Evolutionary conservation across 2,329 filamentous ascomycete species (phyloP).

Genomic region (Kalaharituber pfeilii): DNA sequence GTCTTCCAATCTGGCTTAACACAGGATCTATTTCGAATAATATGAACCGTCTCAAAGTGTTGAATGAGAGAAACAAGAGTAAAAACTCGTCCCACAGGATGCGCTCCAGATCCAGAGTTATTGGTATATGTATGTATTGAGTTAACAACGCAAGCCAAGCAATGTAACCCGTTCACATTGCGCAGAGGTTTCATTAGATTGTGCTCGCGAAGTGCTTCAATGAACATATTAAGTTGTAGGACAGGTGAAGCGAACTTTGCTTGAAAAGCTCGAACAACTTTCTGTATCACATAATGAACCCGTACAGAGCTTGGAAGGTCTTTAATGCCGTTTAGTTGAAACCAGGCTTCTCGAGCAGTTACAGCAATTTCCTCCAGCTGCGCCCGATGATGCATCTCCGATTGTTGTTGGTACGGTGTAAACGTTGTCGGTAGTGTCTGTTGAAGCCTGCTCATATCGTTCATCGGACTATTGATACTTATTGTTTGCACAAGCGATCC

Average conservation of each 20-base stretch:
- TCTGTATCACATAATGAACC: conserved; percentile 46
- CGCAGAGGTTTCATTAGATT: conserved; percentile 29
- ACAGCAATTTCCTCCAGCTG: conserved; percentile 38
- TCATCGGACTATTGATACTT: conserved; percentile 7
- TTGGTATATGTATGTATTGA: conserved; percentile 27
- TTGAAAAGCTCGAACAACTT: conserved; percentile 41
- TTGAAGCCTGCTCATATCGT: background rate
- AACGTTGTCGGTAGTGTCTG: background rate
- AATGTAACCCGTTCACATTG: conserved; percentile 30
- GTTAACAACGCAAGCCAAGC: conserved; percentile 27
- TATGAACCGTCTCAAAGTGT: conserved; percentile 22
- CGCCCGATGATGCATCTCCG: conserved; percentile 4
- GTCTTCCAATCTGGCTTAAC: conserved; percentile 37
- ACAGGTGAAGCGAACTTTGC: conserved; percentile 37
- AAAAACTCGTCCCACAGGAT: conserved; percentile 13
- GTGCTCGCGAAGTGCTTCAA: conserved; percentile 32
- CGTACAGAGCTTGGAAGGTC: conserved; percentile 45
- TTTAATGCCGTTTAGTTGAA: conserved; percentile 40
- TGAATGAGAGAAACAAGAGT: conserved; percentile 22
- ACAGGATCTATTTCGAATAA: conserved; percentile 17
- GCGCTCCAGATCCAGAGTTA: conserved; percentile 10
- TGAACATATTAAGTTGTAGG: conserved; percentile 41
- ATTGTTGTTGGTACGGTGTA: conserved; percentile 1
- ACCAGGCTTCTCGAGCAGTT: conserved; percentile 46
- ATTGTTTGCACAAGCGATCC: conserved; percentile 13